phyloP scores from a whole-genome alignment of 345 rosid species.

The Erucastrum elatum region DNA sequence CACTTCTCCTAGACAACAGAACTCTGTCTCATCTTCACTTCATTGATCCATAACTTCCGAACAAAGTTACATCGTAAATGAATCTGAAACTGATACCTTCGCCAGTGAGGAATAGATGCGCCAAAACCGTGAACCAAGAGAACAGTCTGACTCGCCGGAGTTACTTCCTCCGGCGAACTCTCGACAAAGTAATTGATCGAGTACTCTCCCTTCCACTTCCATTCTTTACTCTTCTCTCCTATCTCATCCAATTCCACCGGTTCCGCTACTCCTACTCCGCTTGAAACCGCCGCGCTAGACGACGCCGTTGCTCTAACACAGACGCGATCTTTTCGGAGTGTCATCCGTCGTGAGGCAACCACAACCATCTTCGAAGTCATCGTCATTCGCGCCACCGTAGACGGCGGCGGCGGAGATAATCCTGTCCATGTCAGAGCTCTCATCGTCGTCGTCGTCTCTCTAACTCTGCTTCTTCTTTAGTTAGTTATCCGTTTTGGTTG shows the following conservation, averaged over 20 bases:
- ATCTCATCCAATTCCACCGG: slow-evolving; percentile 52
- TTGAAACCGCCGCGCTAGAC: slow-evolving; percentile 22
- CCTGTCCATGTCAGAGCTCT: slow-evolving; percentile 40
- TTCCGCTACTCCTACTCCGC: slow-evolving; percentile 37
- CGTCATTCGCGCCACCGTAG: slow-evolving; percentile 1
- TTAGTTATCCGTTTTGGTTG: slow-evolving; percentile 4
- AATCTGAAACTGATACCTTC: slow-evolving; percentile 48
- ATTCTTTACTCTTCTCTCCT: slow-evolving; percentile 48
- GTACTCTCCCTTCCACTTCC: slow-evolving; percentile 79
- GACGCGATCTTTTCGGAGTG: slow-evolving; percentile 3
- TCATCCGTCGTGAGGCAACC: not conserved
- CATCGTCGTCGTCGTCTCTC: slow-evolving; percentile 24
- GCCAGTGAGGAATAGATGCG: slow-evolving; percentile 92
- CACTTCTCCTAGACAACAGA: not conserved
- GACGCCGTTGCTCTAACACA: slow-evolving; percentile 30
- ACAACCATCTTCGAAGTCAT: not conserved
- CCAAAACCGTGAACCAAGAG: slow-evolving; percentile 94
- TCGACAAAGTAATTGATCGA: slow-evolving; percentile 67
- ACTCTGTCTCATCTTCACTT: not conserved
- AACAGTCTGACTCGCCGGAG: slow-evolving; percentile 46
- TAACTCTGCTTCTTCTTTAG: not conserved
- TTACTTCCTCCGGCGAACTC: slow-evolving; percentile 36
- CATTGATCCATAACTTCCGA: not conserved
- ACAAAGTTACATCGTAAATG: not conserved
- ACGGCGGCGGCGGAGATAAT: slow-evolving; percentile 20